These are phyloP conservation scores for Penicillium sp. DNA, from an alignment of 2,329 filamentous ascomycete genomes.

Conservation along the genomic window DNA sequence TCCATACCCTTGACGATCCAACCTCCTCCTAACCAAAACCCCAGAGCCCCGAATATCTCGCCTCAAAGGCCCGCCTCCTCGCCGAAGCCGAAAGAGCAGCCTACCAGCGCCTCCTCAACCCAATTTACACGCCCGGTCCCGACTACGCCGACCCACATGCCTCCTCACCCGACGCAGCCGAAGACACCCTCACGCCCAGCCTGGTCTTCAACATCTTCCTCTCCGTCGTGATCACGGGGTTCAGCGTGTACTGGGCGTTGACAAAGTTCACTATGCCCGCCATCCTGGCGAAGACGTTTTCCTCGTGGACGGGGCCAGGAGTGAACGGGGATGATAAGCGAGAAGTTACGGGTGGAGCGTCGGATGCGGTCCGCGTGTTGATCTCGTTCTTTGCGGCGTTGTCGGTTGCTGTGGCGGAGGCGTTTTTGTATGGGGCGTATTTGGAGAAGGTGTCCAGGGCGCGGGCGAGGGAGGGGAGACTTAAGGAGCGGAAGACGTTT, in stretches of 20 bases:
- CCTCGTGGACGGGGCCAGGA: constrained; percentile 17
- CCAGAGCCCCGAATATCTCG: constrained; percentile 76
- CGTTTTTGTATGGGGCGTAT: constrained; percentile 50
- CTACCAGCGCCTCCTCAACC: constrained; percentile 73
- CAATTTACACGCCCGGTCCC: constrained; percentile 57
- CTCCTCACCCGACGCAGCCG: constrained; percentile 8
- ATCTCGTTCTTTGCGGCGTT: constrained; percentile 43
- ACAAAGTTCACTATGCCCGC: constrained; percentile 40
- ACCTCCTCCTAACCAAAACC: not conserved
- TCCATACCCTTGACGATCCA: not conserved
- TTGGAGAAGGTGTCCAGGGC: constrained; percentile 42
- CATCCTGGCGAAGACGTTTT: constrained; percentile 26
- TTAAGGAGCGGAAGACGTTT: constrained; percentile 17
- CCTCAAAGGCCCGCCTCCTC: constrained; percentile 82
- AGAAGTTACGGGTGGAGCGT: constrained; percentile 11
- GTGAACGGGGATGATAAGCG: not conserved
- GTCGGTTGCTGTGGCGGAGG: constrained; percentile 50
- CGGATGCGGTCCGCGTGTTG: constrained; percentile 40
- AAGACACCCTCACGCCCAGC: constrained; percentile 45
- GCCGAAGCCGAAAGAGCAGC: constrained; percentile 77
- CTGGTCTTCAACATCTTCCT: constrained; percentile 89
- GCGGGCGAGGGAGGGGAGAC: constrained; percentile 11
- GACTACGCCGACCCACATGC: constrained; percentile 43
- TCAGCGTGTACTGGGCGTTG: constrained; percentile 48
- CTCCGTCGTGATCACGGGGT: constrained; percentile 71